phyloP scores from a whole-genome alignment of 192 early-diverging fungal species.

The Backusella tarrabulga region DNA sequence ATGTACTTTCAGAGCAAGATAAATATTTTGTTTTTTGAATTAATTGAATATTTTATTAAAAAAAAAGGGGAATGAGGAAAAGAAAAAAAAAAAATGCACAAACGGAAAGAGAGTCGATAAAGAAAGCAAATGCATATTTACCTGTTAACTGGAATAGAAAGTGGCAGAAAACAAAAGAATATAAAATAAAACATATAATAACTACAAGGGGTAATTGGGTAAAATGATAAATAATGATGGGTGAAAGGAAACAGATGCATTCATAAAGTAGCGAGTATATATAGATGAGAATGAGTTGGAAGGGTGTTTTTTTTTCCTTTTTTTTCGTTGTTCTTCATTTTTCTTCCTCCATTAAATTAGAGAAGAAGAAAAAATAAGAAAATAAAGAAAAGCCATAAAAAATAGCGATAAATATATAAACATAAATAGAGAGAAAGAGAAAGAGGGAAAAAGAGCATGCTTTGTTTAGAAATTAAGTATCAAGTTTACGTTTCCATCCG shows the following conservation, averaged over 20 bases:
- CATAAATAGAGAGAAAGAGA: background rate
- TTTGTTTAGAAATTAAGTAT: conserved; percentile 23
- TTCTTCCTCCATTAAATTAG: background rate
- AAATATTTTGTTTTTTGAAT: background rate
- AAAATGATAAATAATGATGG: conserved; percentile 46
- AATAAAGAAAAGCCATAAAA: background rate
- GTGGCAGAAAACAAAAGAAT: background rate
- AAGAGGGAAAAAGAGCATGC: background rate
- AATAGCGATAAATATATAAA: conserved; percentile 3
- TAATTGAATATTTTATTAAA: background rate
- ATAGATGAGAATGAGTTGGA: background rate
- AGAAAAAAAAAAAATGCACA: background rate
- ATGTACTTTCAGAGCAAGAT: background rate
- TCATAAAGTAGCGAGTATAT: conserved; percentile 42
- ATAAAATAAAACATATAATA: background rate
- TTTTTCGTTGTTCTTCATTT: background rate
- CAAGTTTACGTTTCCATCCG: conserved; percentile 15
- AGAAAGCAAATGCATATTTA: conserved; percentile 9
- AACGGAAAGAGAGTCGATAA: background rate
- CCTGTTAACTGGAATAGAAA: background rate
- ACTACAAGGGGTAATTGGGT: conserved; percentile 39
- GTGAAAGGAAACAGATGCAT: conserved; percentile 42
- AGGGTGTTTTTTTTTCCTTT: background rate
- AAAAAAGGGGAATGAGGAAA: background rate
- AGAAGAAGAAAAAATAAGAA: background rate